These are phyloP conservation scores for Mortierella sp. DNA, from an alignment of 371 early-diverging fungal species.

Conservation along the genomic window DNA sequence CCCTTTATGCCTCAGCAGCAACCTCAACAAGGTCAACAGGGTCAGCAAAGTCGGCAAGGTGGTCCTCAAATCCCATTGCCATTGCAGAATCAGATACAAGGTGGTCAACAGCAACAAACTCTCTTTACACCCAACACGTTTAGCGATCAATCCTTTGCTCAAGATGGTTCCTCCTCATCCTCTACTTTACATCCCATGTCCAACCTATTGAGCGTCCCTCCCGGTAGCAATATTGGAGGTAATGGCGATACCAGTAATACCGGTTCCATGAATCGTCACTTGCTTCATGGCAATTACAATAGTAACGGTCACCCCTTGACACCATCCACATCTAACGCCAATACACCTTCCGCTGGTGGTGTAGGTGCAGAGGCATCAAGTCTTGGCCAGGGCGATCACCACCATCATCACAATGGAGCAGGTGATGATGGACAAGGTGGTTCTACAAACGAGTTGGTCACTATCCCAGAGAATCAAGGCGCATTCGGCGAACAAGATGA, in stretches of 20 bases:
- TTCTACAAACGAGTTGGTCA: background rate
- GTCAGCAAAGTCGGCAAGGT: background rate
- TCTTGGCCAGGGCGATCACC: background rate
- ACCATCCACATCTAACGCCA: constrained; percentile 7
- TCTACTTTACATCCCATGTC: background rate
- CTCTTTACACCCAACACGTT: background rate
- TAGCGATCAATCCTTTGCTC: background rate
- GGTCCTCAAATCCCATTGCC: background rate
- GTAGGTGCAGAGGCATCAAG: background rate
- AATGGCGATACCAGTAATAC: background rate
- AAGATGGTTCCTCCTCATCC: background rate
- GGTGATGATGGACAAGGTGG: background rate
- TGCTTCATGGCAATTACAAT: constrained; percentile 4
- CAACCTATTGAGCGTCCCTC: background rate
- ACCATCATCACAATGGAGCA: background rate
- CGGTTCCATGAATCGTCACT: background rate
- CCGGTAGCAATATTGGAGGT: background rate
- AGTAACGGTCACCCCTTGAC: constrained; percentile 5
- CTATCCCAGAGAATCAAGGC: background rate
- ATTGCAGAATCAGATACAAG: background rate
- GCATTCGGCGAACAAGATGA: background rate
- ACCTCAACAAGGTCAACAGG: constrained; percentile 3
- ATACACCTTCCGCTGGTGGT: constrained; percentile 9
- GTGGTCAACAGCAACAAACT: background rate
- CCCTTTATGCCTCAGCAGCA: constrained; percentile 22